Conservation (phyloP, 345 rosid genomes). For the Nasturtium officinale region DNA sequence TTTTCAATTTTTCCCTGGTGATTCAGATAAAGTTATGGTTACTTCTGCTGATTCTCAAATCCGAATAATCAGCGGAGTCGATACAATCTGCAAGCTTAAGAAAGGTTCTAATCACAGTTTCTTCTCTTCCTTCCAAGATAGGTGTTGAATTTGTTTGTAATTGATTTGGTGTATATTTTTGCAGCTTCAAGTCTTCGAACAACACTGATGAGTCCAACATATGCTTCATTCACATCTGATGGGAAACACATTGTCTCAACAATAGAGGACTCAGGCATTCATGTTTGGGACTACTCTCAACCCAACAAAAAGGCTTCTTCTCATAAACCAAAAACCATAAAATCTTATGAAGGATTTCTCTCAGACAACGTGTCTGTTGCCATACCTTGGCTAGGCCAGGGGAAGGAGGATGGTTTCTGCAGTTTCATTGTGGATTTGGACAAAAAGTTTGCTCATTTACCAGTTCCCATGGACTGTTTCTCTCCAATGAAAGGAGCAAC, state of each 20-base stretch:
- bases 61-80: constrained; percentile 50
- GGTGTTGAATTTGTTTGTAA: not conserved
- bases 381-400: constrained; percentile 66
- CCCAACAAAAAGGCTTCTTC: constrained; percentile 45
- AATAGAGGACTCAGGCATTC: constrained; percentile 65
- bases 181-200: constrained; percentile 55
- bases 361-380: constrained; percentile 67
- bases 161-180: constrained; percentile 22
- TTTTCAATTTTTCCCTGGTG: constrained; percentile 72
- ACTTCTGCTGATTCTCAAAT: constrained; percentile 77
- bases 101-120: constrained; percentile 43
- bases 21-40: constrained; percentile 65
- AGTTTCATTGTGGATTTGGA: constrained; percentile 45
- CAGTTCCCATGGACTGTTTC: constrained; percentile 55
- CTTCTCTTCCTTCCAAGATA: not conserved
- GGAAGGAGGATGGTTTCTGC: constrained; percentile 37
- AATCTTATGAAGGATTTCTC: constrained; percentile 62
- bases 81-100: constrained; percentile 63
- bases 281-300: constrained; percentile 62
- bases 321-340: constrained; percentile 47
- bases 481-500: constrained; percentile 56
- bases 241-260: constrained; percentile 75
- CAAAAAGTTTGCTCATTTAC: constrained; percentile 41
- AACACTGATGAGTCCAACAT: constrained; percentile 59
- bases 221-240: constrained; percentile 70